Percentiles rank a stretch among this genome's conserved stretches.
These are phyloP conservation scores for Colletotrichum echinochloae DNA, from an alignment of 2,329 filamentous ascomycete genomes.

Conservation along the genomic window DNA sequence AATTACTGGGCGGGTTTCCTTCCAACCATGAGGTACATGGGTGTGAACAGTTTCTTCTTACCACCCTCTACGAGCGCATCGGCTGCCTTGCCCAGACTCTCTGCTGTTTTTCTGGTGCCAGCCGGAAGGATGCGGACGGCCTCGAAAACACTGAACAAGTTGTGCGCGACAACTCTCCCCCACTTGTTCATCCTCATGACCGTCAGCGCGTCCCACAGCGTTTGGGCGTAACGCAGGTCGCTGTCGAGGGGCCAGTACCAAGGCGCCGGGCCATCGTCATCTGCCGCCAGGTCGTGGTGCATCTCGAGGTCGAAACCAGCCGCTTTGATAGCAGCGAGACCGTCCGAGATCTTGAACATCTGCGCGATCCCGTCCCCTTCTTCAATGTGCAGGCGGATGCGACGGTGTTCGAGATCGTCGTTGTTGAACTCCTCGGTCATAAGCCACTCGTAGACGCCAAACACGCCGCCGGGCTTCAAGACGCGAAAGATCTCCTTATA, in stretches of 20 bases:
- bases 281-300: slow-evolving; percentile 69
- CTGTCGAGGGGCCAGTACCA: slow-evolving; percentile 97
- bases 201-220: slow-evolving; percentile 82
- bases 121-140: slow-evolving; percentile 78
- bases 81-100: slow-evolving; percentile 83
- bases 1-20: slow-evolving; percentile 84
- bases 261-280: slow-evolving; percentile 78
- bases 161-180: slow-evolving; percentile 81
- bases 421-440: slow-evolving; percentile 97
- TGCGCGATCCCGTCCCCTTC: slow-evolving; percentile 93
- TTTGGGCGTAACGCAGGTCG: slow-evolving; percentile 84
- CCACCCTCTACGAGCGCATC: slow-evolving; percentile 90
- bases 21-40: slow-evolving; percentile 97
- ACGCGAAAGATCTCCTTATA: slow-evolving; percentile 93
- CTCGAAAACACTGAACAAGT: slow-evolving; percentile 82
- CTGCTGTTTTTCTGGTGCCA: slow-evolving; percentile 94
- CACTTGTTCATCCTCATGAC: slow-evolving; percentile 90
- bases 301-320: slow-evolving; percentile 85
- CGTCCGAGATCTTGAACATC: slow-evolving; percentile 88
- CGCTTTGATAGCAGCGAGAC: slow-evolving; percentile 80
- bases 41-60: slow-evolving; percentile 90
- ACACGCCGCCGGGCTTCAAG: slow-evolving; percentile 92
- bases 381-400: slow-evolving; percentile 91
- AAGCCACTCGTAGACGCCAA: slow-evolving; percentile 96
- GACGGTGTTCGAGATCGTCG: slow-evolving; percentile 81